Percentiles rank a stretch among this genome's conserved stretches.
These are phyloP conservation scores for Musa beccarii DNA, from an alignment of 176 grass and related monocot species.

Conservation along the genomic window DNA sequence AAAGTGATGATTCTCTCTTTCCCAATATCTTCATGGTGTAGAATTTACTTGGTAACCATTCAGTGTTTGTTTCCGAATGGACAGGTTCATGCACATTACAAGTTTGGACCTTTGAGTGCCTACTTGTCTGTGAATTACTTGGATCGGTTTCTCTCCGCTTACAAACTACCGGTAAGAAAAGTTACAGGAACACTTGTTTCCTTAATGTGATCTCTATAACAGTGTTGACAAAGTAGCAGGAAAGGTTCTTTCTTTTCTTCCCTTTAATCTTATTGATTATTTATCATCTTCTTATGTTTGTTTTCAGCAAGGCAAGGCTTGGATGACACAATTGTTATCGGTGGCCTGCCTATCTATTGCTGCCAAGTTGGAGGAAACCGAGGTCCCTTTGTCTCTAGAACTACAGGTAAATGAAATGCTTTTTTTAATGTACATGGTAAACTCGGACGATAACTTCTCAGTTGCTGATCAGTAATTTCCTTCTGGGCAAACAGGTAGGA, in stretches of 20 bases:
- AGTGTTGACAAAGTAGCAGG: not conserved
- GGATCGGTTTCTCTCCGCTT: slow-evolving; percentile 71
- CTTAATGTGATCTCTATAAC: not conserved
- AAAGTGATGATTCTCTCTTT: not conserved
- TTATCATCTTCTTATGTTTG: slow-evolving; percentile 9
- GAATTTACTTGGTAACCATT: slow-evolving; percentile 3
- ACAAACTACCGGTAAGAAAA: slow-evolving; percentile 57
- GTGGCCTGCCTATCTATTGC: slow-evolving; percentile 74
- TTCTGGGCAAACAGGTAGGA: slow-evolving; percentile 32
- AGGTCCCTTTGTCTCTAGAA: slow-evolving; percentile 49
- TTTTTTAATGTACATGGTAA: not conserved
- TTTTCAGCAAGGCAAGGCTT: slow-evolving; percentile 52
- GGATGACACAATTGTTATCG: slow-evolving; percentile 64
- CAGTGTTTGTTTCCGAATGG: slow-evolving; percentile 24
- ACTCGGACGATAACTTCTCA: not conserved
- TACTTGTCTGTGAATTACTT: slow-evolving; percentile 82
- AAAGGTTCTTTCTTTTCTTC: too few species aligned
- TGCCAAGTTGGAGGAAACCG: slow-evolving; percentile 77
- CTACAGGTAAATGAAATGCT: slow-evolving; percentile 45
- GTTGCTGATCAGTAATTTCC: not conserved
- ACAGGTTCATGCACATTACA: slow-evolving; percentile 83
- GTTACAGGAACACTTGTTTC: not conserved
- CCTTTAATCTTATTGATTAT: not conserved
- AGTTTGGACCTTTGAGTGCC: slow-evolving; percentile 66
- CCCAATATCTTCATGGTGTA: not conserved